Percentiles rank a stretch among this genome's conserved stretches.
Conservation (phyloP, 176 grass and related monocot genomes). For the Oryza punctata region DNA sequence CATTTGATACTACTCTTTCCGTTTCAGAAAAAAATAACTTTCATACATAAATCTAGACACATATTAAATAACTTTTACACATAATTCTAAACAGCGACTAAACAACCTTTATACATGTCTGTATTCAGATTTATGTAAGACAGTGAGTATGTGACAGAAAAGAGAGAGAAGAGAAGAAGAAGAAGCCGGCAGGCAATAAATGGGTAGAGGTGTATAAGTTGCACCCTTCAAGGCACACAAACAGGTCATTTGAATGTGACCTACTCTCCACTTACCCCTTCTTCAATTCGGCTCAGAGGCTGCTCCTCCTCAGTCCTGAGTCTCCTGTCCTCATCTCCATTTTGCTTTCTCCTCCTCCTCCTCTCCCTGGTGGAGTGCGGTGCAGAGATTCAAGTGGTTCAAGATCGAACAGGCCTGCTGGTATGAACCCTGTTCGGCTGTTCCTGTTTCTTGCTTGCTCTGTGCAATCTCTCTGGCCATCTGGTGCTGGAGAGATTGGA, state of each 20-base stretch:
- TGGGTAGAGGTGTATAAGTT: constrained; percentile 3
- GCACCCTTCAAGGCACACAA: constrained; percentile 10
- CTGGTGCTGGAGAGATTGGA: background rate
- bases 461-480: background rate
- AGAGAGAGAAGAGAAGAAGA: constrained; percentile 4
- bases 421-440: constrained; percentile 20
- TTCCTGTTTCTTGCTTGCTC: constrained; percentile 9
- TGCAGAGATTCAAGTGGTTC: background rate
- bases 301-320: background rate
- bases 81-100: too few relatives aligned
- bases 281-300: constrained; percentile 33
- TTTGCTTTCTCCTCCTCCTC: background rate
- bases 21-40: too few relatives aligned
- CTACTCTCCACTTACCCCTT: constrained; percentile 15
- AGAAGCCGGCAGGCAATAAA: constrained; percentile 35
- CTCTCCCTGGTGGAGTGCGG: background rate
- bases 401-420: background rate
- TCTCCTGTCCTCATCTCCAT: background rate
- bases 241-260: constrained; percentile 34
- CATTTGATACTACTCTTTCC: constrained; percentile 7
- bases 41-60: too few relatives aligned
- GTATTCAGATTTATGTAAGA: too few relatives aligned
- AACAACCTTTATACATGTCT: too few relatives aligned
- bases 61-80: too few relatives aligned
- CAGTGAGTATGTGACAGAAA: background rate